Base-by-base conservation (phyloP, 768 basidiomycete genomes). In the Galerina sulciceps region DNA sequence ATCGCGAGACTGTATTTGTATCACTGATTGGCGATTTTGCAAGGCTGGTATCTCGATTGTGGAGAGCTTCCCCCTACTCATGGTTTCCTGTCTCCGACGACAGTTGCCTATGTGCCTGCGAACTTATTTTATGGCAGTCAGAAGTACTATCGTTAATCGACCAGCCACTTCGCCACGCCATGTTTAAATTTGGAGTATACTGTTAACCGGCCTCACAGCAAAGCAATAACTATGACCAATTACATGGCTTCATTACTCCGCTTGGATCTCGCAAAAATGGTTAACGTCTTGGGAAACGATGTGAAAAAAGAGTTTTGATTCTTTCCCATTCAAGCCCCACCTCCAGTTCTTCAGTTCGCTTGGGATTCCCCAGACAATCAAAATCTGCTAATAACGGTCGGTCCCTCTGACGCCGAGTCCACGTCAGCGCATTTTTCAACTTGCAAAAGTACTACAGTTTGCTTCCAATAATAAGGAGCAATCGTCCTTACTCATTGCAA, bases 401-500 rank as follows among this genome's bases (percentile, higher is more conserved):
- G 56, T 41, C 11, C 31, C 10, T 2, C 37, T 18, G 73, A 74
- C 26, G 72, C 72, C 36, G 57, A 60, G 17, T 67, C 69, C 47
- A 52, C 55, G 6, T 68, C 14, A 59, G 59, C 43, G 58, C 57
- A 10, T 53, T 67, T 8, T 50, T 64, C 57, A 48, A 53, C 41
- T 41, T 62, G 13, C 42, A n/a, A 34, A 49, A 41, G 23, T 15
- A 18, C 40, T n/a, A n/a, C n/a, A n/a, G n/a, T n/a, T n/a, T n/a
- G n/a, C n/a, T n/a, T n/a, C n/a, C n/a, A n/a, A n/a, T n/a, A n/a
- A n/a, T n/a, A n/a, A n/a, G 67, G 70, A 38, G 57, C 76, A 18
- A 72, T 75, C 10, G 66, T 82, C 9, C 63, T 77, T 31, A 74
- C 72, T 15, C 67, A 73, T 0, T 67, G 75, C 55, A 53, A 42